A percentile compares a stretch with the other conserved stretches of the same genome.
Conservation (phyloP, 2,329 filamentous ascomycete genomes). For the Calonectria montana region DNA sequence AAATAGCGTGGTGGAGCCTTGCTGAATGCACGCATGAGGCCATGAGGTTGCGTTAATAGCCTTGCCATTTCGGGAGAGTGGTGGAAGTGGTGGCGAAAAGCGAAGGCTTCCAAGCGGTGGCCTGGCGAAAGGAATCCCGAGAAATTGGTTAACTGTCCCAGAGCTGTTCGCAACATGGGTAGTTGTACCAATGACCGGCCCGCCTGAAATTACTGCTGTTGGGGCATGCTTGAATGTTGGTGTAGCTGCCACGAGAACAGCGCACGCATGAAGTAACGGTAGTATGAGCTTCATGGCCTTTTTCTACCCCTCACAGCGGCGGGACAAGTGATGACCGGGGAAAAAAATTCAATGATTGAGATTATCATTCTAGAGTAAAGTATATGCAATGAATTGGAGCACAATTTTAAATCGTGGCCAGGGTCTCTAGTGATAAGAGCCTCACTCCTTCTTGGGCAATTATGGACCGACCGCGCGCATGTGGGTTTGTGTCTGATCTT, state of each 20-base stretch:
- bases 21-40: constrained; percentile 1
- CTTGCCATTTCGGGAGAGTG: neutral
- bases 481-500: neutral
- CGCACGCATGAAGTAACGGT: neutral
- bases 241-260: neutral
- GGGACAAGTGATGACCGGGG: too few species aligned
- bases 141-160: neutral
- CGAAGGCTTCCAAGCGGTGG: neutral
- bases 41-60: neutral
- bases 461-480: neutral
- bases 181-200: neutral
- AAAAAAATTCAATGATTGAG: neutral
- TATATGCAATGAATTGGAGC: neutral
- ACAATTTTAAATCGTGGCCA: neutral
- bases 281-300: neutral
- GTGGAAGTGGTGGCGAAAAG: neutral
- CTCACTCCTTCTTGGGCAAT: neutral
- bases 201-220: neutral
- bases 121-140: neutral
- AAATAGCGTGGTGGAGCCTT: neutral
- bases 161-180: neutral
- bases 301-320: neutral
- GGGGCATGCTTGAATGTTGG: neutral
- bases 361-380: neutral
- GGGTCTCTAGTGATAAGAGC: neutral